Conservation (phyloP, 2,329 filamentous ascomycete genomes). For the Cladosporium phlei region DNA sequence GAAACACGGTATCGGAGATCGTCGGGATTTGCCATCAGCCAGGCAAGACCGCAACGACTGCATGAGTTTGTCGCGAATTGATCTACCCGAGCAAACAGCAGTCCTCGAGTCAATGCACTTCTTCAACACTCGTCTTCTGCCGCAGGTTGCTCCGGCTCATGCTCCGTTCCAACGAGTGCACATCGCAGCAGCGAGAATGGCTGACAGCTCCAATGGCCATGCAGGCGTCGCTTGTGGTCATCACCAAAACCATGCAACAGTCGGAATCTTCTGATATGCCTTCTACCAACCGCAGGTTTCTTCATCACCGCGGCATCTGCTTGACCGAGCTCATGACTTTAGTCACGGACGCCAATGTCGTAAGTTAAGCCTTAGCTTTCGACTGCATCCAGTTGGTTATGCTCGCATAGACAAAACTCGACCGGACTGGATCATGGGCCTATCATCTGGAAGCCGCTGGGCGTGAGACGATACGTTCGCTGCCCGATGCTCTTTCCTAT, state of each 20-base stretch:
- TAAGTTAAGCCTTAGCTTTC: neutral
- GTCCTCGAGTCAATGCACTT: neutral
- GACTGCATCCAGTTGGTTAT: neutral
- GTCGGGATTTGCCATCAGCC: neutral
- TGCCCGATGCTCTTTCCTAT: too few relatives aligned
- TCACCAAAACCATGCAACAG: neutral
- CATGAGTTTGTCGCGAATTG: neutral
- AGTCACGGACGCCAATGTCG: neutral
- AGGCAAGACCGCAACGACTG: neutral
- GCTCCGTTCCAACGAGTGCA: neutral
- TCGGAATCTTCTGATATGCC: neutral
- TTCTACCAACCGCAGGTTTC: neutral
- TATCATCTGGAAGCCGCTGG: constrained; percentile 1
- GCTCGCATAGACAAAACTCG: neutral
- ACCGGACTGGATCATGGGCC: neutral
- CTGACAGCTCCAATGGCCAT: neutral
- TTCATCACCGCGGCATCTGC: neutral
- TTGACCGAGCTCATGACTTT: neutral
- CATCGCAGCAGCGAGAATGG: neutral
- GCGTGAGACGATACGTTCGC: too few relatives aligned
- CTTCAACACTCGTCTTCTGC: neutral
- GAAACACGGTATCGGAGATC: neutral
- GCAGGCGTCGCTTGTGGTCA: neutral
- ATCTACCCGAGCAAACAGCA: neutral
- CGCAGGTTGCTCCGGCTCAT: neutral